Evolutionary conservation across 495 filamentous ascomycete species (phyloP), one percentile per base, ranked within the genome.

Genomic region (Penicillium mononematosum): DNA sequence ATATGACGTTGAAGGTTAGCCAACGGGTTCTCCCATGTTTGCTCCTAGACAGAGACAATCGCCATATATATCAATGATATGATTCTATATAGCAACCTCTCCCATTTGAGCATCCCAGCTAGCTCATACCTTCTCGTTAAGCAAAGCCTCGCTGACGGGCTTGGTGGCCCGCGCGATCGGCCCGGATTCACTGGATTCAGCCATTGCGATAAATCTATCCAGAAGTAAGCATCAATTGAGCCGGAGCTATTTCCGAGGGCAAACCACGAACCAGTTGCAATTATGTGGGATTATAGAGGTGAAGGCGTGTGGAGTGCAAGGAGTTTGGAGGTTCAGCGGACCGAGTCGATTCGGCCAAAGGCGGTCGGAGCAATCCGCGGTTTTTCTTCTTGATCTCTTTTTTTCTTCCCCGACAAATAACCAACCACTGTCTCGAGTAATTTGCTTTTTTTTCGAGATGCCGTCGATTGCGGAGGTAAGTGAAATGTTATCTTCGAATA

Each of bases 111-210:
- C 1, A 20, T 38, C 31, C 19, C 34, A 36, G 42, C 43, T 29
- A 45, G 31, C 31, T 64, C 58, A 60, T 85, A 96, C 92, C 89
- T 96, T 96, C 73, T 96, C 92, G 76, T 96, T 96, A 59, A 96
- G 80, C 66, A 96, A 81, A 64, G 91, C 89, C 78, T 96, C 92
- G 78, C 90, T 94, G 78, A 95, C 88, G 57, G 91, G 91, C 71
- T 89, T 87, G 69, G 71, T 82, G 44, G 82, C 76, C 62, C 81
- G 80, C 56, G 77, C 65, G 68, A 75, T 60, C 59, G 79, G 68
- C 69, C 71, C 72, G 68, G 80, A 67, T 64, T 78, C 70, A 59
- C 71, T 75, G 54, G 73, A 76, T 69, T 84, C 81, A 67, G 81
- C 78, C 83, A 86, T 86, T 76, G 74, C 62, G 70, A 68, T 58